Conservation (phyloP, 257 asterid genomes). For the Nemophila menziesii region DNA sequence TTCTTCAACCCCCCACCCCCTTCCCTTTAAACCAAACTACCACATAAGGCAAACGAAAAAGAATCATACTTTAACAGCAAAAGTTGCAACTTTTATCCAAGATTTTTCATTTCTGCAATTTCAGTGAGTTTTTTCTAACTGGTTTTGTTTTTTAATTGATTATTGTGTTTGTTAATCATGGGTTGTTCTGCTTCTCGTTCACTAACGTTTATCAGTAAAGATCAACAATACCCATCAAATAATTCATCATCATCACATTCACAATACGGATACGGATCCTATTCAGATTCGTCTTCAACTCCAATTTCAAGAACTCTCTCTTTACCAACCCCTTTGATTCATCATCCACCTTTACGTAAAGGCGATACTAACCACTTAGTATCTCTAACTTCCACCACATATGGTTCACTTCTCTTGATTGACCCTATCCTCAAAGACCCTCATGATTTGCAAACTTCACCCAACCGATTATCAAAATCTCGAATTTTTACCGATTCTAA, state of each 20-base stretch:
- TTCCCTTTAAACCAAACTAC: no score
- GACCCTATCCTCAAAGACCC: constrained; percentile 27
- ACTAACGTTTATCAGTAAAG: not conserved
- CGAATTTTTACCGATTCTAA: constrained; percentile 22
- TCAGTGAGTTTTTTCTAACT: not conserved
- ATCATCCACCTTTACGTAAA: constrained; percentile 28
- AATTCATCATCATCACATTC: constrained; percentile 19
- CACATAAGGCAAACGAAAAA: no score
- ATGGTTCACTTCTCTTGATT: constrained; percentile 55
- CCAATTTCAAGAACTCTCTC: constrained; percentile 22
- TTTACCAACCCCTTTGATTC: constrained; percentile 19
- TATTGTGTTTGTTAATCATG: not conserved
- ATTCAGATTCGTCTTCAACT: constrained; percentile 14
- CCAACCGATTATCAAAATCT: constrained; percentile 15
- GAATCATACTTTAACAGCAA: no score
- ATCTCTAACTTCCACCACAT: constrained; percentile 70
- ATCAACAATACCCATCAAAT: not conserved
- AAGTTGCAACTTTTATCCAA: not conserved
- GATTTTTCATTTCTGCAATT: not conserved
- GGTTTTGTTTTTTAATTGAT: not conserved
- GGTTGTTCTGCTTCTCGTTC: constrained; percentile 2
- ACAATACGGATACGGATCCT: constrained; percentile 13
- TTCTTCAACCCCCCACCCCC: no score
- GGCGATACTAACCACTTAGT: constrained; percentile 67
- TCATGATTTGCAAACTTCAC: constrained; percentile 13